Conservation (phyloP, 176 grass and related monocot genomes). For the Dactylis glomerata region DNA sequence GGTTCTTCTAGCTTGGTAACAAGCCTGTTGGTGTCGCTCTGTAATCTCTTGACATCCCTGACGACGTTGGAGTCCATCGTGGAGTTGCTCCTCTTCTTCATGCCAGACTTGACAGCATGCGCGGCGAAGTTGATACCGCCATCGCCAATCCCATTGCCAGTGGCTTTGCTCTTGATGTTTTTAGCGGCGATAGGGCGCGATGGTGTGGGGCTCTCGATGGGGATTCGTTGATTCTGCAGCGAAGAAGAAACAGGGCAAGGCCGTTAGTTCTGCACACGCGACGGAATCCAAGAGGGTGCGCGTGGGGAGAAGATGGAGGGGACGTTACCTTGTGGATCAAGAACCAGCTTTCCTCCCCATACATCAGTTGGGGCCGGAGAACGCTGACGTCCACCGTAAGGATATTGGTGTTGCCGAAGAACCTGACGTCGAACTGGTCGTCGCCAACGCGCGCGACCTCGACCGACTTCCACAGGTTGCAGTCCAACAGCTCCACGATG, state of each 20-base stretch:
- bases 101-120: not conserved
- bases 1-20: not conserved
- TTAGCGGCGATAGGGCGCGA: not conserved
- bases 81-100: slow-evolving; percentile 11
- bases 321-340: slow-evolving; percentile 46
- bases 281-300: not conserved
- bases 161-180: not conserved
- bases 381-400: not conserved
- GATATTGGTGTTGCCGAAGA: slow-evolving; percentile 24
- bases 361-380: slow-evolving; percentile 18
- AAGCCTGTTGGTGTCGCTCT: slow-evolving; percentile 8
- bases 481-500: slow-evolving; percentile 50
- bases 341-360: slow-evolving; percentile 41
- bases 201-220: not conserved
- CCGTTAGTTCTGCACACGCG: not conserved
- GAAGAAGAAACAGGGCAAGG: not conserved
- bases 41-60: not conserved
- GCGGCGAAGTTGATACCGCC: not conserved
- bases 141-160: not conserved
- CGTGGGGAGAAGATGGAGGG: not conserved
- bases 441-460: slow-evolving; percentile 5
- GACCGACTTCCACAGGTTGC: slow-evolving; percentile 50
- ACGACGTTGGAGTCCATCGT: not conserved
- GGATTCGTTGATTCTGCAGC: slow-evolving; percentile 1
- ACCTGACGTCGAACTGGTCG: slow-evolving; percentile 33